A percentile compares a stretch with the other conserved stretches of the same genome.
These are phyloP conservation scores for Phaseolus lunatus DNA, from an alignment of 306 rosid genomes.

Conservation along the genomic window DNA sequence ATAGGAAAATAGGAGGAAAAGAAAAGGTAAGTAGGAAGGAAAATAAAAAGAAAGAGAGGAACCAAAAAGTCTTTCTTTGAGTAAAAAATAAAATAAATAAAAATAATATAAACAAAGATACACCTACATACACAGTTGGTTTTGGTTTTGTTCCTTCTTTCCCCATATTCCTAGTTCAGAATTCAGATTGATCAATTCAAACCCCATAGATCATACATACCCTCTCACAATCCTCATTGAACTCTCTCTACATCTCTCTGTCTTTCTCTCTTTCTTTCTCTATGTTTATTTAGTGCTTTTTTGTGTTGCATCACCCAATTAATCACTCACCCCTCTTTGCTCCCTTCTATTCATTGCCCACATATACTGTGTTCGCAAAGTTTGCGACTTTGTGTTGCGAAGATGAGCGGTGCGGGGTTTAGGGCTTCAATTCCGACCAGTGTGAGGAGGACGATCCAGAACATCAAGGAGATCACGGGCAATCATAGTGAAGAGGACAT, in stretches of 20 bases:
- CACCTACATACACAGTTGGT: slow-evolving; percentile 31
- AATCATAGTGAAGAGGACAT: slow-evolving; percentile 88
- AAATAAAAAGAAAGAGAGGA: not conserved
- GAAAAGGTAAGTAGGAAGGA: slow-evolving; percentile 18
- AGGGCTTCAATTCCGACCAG: slow-evolving; percentile 86
- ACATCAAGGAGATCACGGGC: slow-evolving; percentile 84
- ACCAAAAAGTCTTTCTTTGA: slow-evolving; percentile 46
- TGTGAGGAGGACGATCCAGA: slow-evolving; percentile 77
- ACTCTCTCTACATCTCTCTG: not conserved
- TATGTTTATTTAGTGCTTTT: slow-evolving; percentile 41
- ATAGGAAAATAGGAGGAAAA: slow-evolving; percentile 15
- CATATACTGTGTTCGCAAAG: slow-evolving; percentile 23
- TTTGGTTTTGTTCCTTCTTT: slow-evolving; percentile 41
- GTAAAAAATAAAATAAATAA: slow-evolving; percentile 23
- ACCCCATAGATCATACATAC: slow-evolving; percentile 44
- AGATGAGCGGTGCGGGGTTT: slow-evolving; percentile 80
- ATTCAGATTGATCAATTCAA: slow-evolving; percentile 59
- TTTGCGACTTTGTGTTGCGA: slow-evolving; percentile 50
- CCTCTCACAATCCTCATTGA: slow-evolving; percentile 22
- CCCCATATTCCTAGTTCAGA: slow-evolving; percentile 44
- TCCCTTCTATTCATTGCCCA: slow-evolving; percentile 40
- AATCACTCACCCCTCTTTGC: slow-evolving; percentile 48
- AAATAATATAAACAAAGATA: slow-evolving; percentile 1
- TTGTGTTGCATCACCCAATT: slow-evolving; percentile 42
- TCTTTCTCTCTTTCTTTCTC: not conserved